Evolutionary conservation across 768 basidiomycete species (phyloP), one percentile per base, ranked within the genome.

Genomic region (Pleurotus tuber-regium): DNA sequence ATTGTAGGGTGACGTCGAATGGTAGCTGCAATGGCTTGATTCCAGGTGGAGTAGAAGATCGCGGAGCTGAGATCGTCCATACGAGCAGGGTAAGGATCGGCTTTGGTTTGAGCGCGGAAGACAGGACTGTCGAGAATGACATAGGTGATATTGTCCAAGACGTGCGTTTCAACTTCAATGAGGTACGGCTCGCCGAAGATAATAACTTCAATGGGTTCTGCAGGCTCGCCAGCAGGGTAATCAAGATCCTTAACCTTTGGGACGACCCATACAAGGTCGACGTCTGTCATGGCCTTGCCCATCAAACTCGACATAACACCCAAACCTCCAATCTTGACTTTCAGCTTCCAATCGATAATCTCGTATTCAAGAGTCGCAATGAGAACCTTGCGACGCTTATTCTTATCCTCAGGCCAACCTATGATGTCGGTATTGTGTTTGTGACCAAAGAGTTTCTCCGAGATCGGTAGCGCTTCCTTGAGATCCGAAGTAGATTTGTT

Each of bases 21-120:
- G 26, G 92, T 90, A 39, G 92, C 86, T 14, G 93, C 92, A 57
- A 97, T 93, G 38, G 93, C 92, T 69, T 97, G 94, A 62, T 97
- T 97, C 94, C 94, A 97, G 14, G 94, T 94, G 43, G 94, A 96
- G 67, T 97, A 97, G 77, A 96, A 97, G 63, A 96, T 96, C 35
- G 94, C 94, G 8, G 94, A 96, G 58, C 88, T 89, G 56, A 97
- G 77, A 66, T 97, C 94, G 63, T 97, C 94, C 94, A 97, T 97
- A 60, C 94, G 90, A 61, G 92, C 88, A 25, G 94, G 94, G 66
- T 97, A 97, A 2, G 94, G 94, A 61, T 97, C 94, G 0, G 94
- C 77, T 69, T 96, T 97, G 12, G 94, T 95, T 69, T 97, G 94
- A 2, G 94, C 92, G 40, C 94, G 87, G 83, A 97, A 97, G 19